Conservation (phyloP, 75 land plant species). For the Pseudotsuga menziesii region DNA sequence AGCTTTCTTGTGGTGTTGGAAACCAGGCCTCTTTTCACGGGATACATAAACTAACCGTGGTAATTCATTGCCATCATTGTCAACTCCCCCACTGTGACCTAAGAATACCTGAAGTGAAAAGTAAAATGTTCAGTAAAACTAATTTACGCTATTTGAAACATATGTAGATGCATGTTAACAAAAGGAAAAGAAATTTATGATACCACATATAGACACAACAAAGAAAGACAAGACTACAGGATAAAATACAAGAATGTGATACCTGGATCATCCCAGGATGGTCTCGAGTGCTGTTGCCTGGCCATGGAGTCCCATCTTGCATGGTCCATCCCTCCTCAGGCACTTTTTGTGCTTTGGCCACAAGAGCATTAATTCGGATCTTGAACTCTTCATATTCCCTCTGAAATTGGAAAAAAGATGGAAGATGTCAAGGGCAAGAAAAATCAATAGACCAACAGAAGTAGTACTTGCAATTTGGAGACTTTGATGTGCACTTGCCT, state of each 20-base stretch:
- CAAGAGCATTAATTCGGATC: constrained; percentile 81
- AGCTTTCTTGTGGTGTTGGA: constrained; percentile 87
- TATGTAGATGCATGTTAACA: not conserved
- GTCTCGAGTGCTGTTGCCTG: constrained; percentile 79
- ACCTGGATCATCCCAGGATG: constrained; percentile 96
- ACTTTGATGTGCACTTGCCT: constrained; percentile 31
- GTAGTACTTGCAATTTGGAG: not conserved
- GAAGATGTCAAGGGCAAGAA: not conserved
- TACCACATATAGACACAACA: not conserved
- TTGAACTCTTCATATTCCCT: constrained; percentile 90
- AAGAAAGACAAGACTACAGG: not conserved
- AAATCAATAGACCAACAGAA: not conserved
- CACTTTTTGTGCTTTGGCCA: constrained; percentile 82
- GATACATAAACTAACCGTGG: constrained; percentile 84
- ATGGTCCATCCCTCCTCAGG: constrained; percentile 92
- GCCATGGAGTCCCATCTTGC: constrained; percentile 91
- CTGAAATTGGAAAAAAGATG: constrained; percentile 22
- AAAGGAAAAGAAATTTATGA: not conserved
- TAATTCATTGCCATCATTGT: constrained; percentile 77
- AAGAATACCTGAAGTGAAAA: constrained; percentile 55
- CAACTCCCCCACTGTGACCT: constrained; percentile 85
- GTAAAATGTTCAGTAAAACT: not conserved
- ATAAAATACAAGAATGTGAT: not conserved
- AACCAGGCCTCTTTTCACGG: constrained; percentile 91
- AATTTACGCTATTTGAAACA: too few relatives aligned